Percentiles rank a stretch among this genome's conserved stretches.
Conservation (phyloP, 495 filamentous ascomycete genomes). For the Tuber umbilicatum region DNA sequence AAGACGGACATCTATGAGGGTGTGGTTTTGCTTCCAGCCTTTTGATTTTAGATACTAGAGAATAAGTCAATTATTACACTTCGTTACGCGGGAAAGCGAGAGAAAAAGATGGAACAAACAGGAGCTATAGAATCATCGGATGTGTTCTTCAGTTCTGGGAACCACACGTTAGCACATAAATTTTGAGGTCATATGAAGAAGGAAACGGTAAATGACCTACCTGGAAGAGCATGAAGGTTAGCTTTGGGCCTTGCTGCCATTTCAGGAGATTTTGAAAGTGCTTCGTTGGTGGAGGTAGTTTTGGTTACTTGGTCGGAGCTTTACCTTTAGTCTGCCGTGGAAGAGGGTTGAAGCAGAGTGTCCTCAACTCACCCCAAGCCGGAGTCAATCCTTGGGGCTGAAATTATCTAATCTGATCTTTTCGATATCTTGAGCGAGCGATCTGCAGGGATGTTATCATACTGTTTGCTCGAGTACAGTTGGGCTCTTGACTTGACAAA, state of each 20-base stretch:
- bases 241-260: conserved; percentile 30
- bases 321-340: not conserved
- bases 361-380: not conserved
- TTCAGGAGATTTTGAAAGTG: not conserved
- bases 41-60: conserved; percentile 78
- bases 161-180: conserved; percentile 26
- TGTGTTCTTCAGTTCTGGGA: conserved; percentile 86
- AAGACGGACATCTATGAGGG: conserved; percentile 72
- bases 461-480: not conserved
- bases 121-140: conserved; percentile 75
- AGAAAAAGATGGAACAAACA: conserved; percentile 16
- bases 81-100: not conserved
- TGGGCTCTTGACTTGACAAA: not conserved
- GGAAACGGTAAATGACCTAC: conserved; percentile 7
- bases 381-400: not conserved
- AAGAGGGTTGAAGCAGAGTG: not conserved
- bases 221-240: conserved; percentile 32
- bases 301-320: not conserved
- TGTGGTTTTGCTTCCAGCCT: conserved; percentile 72
- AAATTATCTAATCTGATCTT: conserved; percentile 1
- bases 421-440: not conserved
- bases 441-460: not conserved
- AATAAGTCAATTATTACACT: conserved; percentile 37
- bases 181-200: not conserved
- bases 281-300: conserved; percentile 10